A percentile compares a stretch with the other conserved stretches of the same genome.
These are phyloP conservation scores for Alternaria brassicae DNA, from an alignment of 2,329 filamentous ascomycete genomes.

Conservation along the genomic window DNA sequence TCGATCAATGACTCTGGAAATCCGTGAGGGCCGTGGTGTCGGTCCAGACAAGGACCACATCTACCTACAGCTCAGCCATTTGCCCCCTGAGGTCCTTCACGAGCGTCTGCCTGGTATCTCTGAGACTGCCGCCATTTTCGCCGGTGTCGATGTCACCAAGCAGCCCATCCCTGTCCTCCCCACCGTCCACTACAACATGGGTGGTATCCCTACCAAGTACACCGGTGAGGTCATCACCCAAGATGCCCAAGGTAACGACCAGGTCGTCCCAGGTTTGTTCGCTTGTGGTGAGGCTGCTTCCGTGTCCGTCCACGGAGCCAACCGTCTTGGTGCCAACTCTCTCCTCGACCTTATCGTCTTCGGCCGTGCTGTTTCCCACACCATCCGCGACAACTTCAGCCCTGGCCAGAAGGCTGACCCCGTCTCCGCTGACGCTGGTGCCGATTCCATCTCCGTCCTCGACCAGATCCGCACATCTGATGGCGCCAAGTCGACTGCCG, in stretches of 20 bases:
- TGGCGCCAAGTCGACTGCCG: slow-evolving; percentile 85
- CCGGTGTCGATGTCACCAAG: slow-evolving; percentile 95
- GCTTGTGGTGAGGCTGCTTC: slow-evolving; percentile 97
- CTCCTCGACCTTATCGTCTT: slow-evolving; percentile 97
- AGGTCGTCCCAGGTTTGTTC: slow-evolving; percentile 93
- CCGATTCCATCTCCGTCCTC: slow-evolving; percentile 83
- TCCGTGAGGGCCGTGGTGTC: slow-evolving; percentile 95
- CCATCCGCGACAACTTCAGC: slow-evolving; percentile 91
- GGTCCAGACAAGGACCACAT: slow-evolving; percentile 98
- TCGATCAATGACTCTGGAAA: slow-evolving; percentile 97
- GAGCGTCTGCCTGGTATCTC: slow-evolving; percentile 98
- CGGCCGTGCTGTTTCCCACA: slow-evolving; percentile 95
- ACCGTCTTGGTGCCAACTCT: slow-evolving; percentile 97
- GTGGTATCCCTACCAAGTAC: slow-evolving; percentile 97
- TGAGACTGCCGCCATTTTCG: slow-evolving; percentile 96
- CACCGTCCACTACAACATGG: slow-evolving; percentile 99
- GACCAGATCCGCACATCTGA: slow-evolving; percentile 85
- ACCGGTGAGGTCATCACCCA: slow-evolving; percentile 94
- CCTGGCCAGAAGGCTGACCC: slow-evolving; percentile 82
- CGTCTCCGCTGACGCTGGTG: slow-evolving; percentile 82
- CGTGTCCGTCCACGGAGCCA: slow-evolving; percentile 97
- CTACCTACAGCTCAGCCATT: slow-evolving; percentile 95
- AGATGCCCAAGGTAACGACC: slow-evolving; percentile 84
- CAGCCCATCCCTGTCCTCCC: slow-evolving; percentile 96
- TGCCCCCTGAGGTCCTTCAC: slow-evolving; percentile 89